These are phyloP conservation scores for Puya raimondii DNA, from an alignment of 176 grass and related monocot genomes.

Conservation along the genomic window DNA sequence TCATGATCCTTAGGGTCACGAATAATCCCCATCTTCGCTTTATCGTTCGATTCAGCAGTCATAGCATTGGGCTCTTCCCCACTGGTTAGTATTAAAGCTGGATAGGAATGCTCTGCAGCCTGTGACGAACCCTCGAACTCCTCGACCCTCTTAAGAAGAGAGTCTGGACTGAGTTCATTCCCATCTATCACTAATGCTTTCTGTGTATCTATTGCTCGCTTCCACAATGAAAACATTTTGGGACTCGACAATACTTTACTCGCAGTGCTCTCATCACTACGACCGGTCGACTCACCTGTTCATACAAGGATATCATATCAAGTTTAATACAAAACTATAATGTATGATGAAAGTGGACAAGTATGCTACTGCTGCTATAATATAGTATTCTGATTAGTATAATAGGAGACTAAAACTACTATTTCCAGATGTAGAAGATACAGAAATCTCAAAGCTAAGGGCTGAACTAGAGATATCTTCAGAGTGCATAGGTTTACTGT, in stretches of 20 bases:
- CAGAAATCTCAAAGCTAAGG: too few species aligned
- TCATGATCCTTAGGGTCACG: constrained; percentile 18
- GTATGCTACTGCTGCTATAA: too few species aligned
- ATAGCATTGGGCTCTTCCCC: constrained; percentile 15
- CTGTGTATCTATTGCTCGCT: constrained; percentile 49
- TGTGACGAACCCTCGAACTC: constrained; percentile 63
- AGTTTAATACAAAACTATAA: not conserved
- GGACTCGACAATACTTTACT: constrained; percentile 38
- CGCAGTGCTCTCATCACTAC: not conserved
- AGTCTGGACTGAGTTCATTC: constrained; percentile 49
- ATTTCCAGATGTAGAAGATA: too few species aligned
- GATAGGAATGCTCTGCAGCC: constrained; percentile 55
- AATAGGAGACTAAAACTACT: too few species aligned
- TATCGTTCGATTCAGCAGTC: constrained; percentile 16
- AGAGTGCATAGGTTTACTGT: not conserved
- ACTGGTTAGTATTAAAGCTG: constrained; percentile 49
- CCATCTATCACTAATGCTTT: constrained; percentile 63
- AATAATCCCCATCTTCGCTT: constrained; percentile 15
- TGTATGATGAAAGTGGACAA: too few species aligned
- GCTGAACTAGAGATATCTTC: not conserved
- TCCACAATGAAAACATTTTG: constrained; percentile 68
- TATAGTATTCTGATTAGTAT: too few species aligned
- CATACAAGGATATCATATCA: constrained; percentile 7
- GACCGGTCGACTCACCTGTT: constrained; percentile 27
- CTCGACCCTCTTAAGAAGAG: constrained; percentile 51